Evolutionary conservation across 768 basidiomycete genomes (phyloP).

Genomic region (Dacryopinax spathularia): DNA sequence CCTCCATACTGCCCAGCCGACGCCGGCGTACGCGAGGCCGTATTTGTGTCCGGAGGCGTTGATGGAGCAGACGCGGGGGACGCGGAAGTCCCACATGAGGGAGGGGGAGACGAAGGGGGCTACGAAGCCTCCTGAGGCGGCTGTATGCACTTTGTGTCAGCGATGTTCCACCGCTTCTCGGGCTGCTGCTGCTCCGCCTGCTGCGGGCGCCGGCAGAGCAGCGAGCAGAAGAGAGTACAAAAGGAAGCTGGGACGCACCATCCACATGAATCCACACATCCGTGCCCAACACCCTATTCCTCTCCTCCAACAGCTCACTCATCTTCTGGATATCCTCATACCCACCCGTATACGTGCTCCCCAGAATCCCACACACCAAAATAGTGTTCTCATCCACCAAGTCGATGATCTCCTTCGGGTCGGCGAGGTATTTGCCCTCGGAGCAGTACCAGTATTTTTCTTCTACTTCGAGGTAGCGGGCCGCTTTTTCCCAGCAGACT

Average conservation of each 20-base stretch:
- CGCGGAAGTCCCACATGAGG: slow-evolving; percentile 20
- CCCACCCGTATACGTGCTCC: slow-evolving; percentile 10
- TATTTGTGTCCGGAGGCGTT: slow-evolving; percentile 21
- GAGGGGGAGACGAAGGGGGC: slow-evolving; percentile 23
- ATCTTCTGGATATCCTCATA: not conserved
- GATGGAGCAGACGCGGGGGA: slow-evolving; percentile 24
- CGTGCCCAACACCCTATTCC: slow-evolving; percentile 23
- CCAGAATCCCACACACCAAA: slow-evolving; percentile 18
- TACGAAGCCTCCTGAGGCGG: slow-evolving; percentile 25
- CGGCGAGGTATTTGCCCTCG: slow-evolving; percentile 17
- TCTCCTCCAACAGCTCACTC: slow-evolving; percentile 19
- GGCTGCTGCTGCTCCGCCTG: too few relatives aligned
- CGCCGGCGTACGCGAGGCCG: slow-evolving; percentile 16
- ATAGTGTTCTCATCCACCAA: slow-evolving; percentile 26
- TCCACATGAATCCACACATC: slow-evolving; percentile 28
- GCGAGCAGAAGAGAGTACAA: not conserved
- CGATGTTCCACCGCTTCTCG: too few relatives aligned
- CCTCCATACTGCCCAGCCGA: slow-evolving; percentile 24
- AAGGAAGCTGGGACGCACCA: slow-evolving; percentile 12
- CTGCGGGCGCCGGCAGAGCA: too few relatives aligned
- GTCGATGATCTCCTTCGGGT: slow-evolving; percentile 21
- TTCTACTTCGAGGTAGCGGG: slow-evolving; percentile 21
- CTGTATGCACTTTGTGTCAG: not conserved
- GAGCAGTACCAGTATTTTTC: slow-evolving; percentile 21
- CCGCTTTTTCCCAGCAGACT: slow-evolving; percentile 24